These are phyloP conservation scores for Suhomyces guaymorum DNA, from an alignment of 1,139 yeast species.

Conservation along the genomic window DNA sequence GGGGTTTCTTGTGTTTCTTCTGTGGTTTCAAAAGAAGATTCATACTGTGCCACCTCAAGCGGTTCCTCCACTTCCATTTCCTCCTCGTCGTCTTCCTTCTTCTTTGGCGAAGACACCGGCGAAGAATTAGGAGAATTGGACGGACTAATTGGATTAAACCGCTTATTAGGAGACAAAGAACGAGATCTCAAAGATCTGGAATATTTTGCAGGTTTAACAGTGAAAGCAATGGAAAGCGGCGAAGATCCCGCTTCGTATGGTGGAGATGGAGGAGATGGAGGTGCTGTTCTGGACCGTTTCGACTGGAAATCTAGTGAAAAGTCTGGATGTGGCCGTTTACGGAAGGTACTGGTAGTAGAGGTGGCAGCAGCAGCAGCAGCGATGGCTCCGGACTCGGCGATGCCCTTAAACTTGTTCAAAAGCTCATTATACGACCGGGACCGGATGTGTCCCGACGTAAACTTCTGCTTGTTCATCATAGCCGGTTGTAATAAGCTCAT, in stretches of 20 bases:
- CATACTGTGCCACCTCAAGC: no score
- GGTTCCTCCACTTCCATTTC: no score
- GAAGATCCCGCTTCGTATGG: constrained; percentile 25
- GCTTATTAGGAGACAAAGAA: constrained; percentile 37
- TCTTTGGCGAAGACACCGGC: constrained; percentile 21
- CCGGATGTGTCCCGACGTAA: constrained; percentile 34
- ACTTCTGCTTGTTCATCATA: constrained; percentile 36
- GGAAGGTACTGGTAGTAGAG: constrained; percentile 13
- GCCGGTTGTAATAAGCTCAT: constrained; percentile 21
- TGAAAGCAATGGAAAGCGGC: constrained; percentile 5
- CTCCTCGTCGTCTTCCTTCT: constrained; percentile 1
- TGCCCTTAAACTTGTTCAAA: constrained; percentile 29
- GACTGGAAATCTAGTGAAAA: constrained; percentile 9
- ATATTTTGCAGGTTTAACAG: constrained; percentile 11
- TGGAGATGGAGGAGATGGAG: constrained; percentile 43
- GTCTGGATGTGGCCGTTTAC: constrained; percentile 31
- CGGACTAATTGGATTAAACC: constrained; percentile 32
- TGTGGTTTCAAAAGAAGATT: no score
- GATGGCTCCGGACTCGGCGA: constrained; percentile 10
- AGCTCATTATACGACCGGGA: constrained; percentile 38
- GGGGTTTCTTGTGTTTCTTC: no score
- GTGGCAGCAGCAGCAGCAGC: constrained; percentile 8
- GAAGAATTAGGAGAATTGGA: constrained; percentile 32
- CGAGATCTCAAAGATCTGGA: constrained; percentile 27
- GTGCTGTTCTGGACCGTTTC: constrained; percentile 54